A percentile compares a stretch with the other conserved stretches of the same genome.
phyloP scores from a whole-genome alignment of 2,329 filamentous ascomycete species.

The Paraphaeosphaeria sporulosa region DNA sequence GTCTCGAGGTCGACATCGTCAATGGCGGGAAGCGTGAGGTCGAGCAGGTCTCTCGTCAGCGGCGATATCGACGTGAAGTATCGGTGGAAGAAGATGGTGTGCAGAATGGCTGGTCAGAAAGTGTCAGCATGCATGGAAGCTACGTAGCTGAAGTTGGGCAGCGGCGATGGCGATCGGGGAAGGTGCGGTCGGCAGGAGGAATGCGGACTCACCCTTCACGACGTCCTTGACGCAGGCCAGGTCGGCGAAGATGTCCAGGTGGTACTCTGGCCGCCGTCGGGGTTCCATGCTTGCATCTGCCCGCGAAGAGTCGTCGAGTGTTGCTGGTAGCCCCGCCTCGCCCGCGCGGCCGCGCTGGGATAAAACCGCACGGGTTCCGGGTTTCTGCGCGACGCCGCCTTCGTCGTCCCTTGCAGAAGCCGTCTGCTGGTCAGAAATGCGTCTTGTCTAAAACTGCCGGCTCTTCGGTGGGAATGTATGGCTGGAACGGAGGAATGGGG shows the following conservation, averaged over 20 bases:
- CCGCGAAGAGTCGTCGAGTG: conserved; percentile 15
- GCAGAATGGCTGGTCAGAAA: conserved; percentile 74
- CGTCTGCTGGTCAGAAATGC: not conserved
- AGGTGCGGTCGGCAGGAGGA: conserved; percentile 9
- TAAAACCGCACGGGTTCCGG: conserved; percentile 7
- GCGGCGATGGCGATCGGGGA: conserved; percentile 19
- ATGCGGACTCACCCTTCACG: conserved; percentile 73
- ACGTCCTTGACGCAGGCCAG: conserved; percentile 89
- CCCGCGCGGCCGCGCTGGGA: conserved; percentile 5
- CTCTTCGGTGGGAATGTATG: not conserved
- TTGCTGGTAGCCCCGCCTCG: conserved; percentile 12
- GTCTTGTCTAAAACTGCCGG: not conserved
- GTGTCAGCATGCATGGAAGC: not conserved
- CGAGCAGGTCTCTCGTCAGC: conserved; percentile 85
- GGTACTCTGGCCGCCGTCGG: conserved; percentile 81
- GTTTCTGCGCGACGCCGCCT: conserved; percentile 6
- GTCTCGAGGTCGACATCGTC: conserved; percentile 91
- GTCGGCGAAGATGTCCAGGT: conserved; percentile 92
- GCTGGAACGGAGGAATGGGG: not conserved
- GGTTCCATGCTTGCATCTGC: conserved; percentile 63
- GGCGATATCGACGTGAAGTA: conserved; percentile 90
- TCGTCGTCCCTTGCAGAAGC: conserved; percentile 1
- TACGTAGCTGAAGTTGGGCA: conserved; percentile 13
- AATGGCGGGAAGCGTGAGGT: conserved; percentile 87
- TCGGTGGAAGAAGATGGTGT: conserved; percentile 98